Evolutionary conservation across 2,329 filamentous ascomycete species (phyloP).

Genomic region (Lomentospora prolificans): DNA sequence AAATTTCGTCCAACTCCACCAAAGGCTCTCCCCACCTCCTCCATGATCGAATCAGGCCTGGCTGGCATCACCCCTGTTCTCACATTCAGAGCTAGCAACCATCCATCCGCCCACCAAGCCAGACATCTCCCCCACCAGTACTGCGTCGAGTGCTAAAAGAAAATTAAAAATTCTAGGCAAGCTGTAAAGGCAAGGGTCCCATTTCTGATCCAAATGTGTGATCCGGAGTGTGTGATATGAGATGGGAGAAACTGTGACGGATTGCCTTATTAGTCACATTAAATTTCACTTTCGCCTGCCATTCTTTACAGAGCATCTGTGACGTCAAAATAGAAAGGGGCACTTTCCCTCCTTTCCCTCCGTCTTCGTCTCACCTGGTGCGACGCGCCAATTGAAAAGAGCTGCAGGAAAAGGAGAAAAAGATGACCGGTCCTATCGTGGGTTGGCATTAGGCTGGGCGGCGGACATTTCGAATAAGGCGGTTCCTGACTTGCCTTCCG

Average conservation of each 20-base stretch:
- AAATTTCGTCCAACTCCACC: background rate
- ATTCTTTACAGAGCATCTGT: no score
- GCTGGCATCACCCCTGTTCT: background rate
- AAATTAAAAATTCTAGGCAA: no score
- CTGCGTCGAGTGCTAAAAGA: background rate
- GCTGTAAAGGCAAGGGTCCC: background rate
- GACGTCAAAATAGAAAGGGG: no score
- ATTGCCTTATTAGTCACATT: background rate
- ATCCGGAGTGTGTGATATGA: conserved; percentile 1
- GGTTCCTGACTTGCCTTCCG: no score
- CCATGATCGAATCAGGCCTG: background rate
- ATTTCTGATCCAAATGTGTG: background rate
- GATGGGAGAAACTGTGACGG: background rate
- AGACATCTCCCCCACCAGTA: background rate
- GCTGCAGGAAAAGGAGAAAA: no score
- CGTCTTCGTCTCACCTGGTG: no score
- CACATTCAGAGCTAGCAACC: background rate
- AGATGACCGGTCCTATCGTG: no score
- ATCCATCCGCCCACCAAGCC: background rate
- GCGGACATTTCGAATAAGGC: no score
- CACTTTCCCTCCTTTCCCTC: background rate
- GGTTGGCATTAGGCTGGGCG: no score
- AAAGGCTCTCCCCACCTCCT: background rate
- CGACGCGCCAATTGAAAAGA: no score
- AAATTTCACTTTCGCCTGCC: background rate